Base-by-base conservation (phyloP, 495 filamentous ascomycete species). In the Podospora pseudopauciseta region DNA sequence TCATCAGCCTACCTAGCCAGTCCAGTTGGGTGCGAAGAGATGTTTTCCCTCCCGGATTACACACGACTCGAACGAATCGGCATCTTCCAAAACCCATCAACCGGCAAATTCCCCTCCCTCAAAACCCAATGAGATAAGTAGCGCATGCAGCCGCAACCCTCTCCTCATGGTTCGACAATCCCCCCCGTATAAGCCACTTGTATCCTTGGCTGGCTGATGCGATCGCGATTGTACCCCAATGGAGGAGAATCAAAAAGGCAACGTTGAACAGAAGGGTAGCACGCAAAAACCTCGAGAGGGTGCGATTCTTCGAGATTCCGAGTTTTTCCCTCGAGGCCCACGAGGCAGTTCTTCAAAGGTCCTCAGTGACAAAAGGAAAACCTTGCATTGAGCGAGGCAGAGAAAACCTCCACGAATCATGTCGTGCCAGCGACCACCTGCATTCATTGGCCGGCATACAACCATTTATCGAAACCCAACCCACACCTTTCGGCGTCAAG, bases 81-180 rank as follows among this genome's bases (percentile, higher is more conserved):
- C 39, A 49, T 49, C 5, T 49, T 49, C 6, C 6, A 49, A 49
- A 49, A 3, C 39, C 39, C 39, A 49, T 49, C 39, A 49, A 13
- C 39, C 39, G 39, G 39, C 39, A 49, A 49, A 49, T 49, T 49
- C 56, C 56, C 56, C 56, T 20, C 56, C n/a, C 56, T 49, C n/a
- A 20, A 58, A 9, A 58, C 18, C 55, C 55, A 58, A 58, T 58
- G 55, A 58, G 55, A 58, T 58, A 58, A 58, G 55, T 58, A 58
- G 55, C 55, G 55, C 55, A 58, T 58, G 23, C 39, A 49, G 39
- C 13, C 39, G 39, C 39, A 49, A 49, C 39, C 39, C 15, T 16
- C 7, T 49, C 34, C 9, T 49, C 39, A 49, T 49, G 39, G 39
- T 49, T 49, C 39, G 39, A 49, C 39, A 49, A 49, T 9, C 2